A percentile compares a stretch with the other conserved stretches of the same genome.
phyloP scores from a whole-genome alignment of 208 protist genomes.

The Zelonia costaricensis region DNA sequence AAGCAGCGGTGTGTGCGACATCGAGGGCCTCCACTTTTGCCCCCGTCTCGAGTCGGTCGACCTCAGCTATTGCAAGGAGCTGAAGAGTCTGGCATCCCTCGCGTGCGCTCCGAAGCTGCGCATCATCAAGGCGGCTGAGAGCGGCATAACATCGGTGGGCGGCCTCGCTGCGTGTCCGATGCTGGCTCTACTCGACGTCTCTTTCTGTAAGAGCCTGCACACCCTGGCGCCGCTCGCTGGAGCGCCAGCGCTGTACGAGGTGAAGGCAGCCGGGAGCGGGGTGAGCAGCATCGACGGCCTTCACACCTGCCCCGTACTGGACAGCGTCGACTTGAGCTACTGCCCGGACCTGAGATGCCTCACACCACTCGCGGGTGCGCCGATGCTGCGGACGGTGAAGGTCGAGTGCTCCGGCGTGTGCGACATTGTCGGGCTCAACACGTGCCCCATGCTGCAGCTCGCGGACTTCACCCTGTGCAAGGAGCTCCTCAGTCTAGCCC shows the following conservation, averaged over 20 bases:
- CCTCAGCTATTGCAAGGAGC: neutral
- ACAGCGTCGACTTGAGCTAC: slow-evolving; percentile 9
- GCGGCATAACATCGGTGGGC: too few relatives aligned
- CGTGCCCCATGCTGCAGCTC: too few relatives aligned
- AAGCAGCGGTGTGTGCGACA: too few relatives aligned
- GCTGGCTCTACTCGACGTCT: neutral
- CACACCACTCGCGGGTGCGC: too few relatives aligned
- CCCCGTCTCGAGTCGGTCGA: neutral
- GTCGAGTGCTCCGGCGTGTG: too few relatives aligned
- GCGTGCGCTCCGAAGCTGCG: neutral
- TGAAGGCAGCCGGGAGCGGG: slow-evolving; percentile 1
- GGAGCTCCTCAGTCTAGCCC: too few relatives aligned
- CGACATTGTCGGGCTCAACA: too few relatives aligned
- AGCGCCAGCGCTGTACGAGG: neutral
- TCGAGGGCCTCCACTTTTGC: neutral
- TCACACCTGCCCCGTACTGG: neutral
- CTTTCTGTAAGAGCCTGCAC: neutral
- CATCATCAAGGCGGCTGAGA: neutral
- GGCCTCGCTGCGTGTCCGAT: neutral
- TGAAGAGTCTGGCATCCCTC: neutral
- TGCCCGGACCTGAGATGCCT: too few relatives aligned
- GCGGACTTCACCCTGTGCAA: too few relatives aligned
- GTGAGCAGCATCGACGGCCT: slow-evolving; percentile 2
- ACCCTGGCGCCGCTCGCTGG: slow-evolving; percentile 6
- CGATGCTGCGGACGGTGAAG: too few relatives aligned